Evolutionary conservation across 306 rosid genomes (phyloP), one percentile per base, ranked within the genome.

Genomic region (Vicia faba): DNA sequence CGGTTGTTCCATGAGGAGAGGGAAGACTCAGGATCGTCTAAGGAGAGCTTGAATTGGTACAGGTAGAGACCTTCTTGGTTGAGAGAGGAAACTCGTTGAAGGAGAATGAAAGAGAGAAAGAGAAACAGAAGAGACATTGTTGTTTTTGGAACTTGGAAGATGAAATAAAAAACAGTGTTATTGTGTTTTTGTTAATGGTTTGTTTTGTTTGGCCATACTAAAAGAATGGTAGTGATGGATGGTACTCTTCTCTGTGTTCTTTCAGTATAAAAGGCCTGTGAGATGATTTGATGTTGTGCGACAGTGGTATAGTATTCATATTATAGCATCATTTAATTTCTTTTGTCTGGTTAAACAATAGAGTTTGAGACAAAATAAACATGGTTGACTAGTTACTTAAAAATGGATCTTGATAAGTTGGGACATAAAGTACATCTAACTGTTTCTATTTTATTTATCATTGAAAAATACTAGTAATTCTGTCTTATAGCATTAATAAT

Each of bases 21-120:
- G 14, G 67, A 11, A 8, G 87, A 78, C 80, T 60, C 67, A 0
- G 88, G 89, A 56, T 89, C 96, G 11, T 77, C 82, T 0, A 92
- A 15, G 4, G 91, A 79, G 69, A 43, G 69, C 67, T 84, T 92
- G 56, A 89, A 72, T 9, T 76, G 63, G 48, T 68, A 75, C 7
- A 92, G 95, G 67, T 73, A 66, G 8, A 70, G 74, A 18, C 89
- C 96, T 5, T 92, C 96, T 40, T 83, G 93, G 84, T 77, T 85
- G 1, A 92, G 82, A 11, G 76, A 59, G 2, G 54, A 25, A 14
- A 61, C n/a, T 0, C 31, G 45, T 8, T 68, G 38, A 56, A 75
- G 23, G 6, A 69, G 8, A 36, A 73, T n/a, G 45, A 68, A 12
- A 54, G 60, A 6, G 44, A 71, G 40, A 15, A 71, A 26, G 2